phyloP scores from a whole-genome alignment of 1,284 basidiomycete species.

The Cutaneotrichosporon daszewskae region DNA sequence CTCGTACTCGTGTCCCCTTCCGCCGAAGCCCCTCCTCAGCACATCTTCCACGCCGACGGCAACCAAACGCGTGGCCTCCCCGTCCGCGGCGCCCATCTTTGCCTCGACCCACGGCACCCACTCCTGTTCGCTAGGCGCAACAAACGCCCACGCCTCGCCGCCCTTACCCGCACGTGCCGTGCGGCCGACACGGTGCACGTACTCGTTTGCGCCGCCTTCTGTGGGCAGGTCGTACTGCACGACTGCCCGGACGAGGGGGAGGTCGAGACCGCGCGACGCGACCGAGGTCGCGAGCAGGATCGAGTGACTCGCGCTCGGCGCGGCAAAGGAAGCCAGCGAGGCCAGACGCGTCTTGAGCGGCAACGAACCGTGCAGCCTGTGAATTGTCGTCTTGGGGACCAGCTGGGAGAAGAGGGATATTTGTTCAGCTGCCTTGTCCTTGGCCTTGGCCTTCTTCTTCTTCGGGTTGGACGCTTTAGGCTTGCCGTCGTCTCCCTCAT shows the following conservation, averaged over 20 bases:
- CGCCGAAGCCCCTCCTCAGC: conserved; percentile 77
- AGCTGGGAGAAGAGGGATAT: conserved; percentile 64
- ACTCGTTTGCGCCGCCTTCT: conserved; percentile 93
- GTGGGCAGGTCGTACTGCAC: conserved; percentile 97
- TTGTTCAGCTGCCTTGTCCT: conserved; percentile 36
- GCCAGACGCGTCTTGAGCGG: conserved; percentile 73
- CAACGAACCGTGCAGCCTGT: conserved; percentile 91
- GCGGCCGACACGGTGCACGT: conserved; percentile 92
- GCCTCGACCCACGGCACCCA: conserved; percentile 85
- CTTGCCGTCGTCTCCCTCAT: conserved; percentile 33
- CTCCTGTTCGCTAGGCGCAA: conserved; percentile 71
- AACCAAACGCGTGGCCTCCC: conserved; percentile 46
- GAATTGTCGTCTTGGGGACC: conserved; percentile 74
- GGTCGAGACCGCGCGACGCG: conserved; percentile 93
- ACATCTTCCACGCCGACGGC: conserved; percentile 63
- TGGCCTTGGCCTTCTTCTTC: conserved; percentile 20
- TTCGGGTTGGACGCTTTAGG: conserved; percentile 16
- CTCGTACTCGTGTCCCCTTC: conserved; percentile 72
- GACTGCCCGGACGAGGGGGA: conserved; percentile 89
- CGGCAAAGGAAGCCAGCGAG: conserved; percentile 75
- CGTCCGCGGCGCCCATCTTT: conserved; percentile 56
- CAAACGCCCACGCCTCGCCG: conserved; percentile 88
- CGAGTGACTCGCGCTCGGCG: conserved; percentile 49
- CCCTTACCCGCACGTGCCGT: conserved; percentile 88
- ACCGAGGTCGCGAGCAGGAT: conserved; percentile 94